phyloP scores from a whole-genome alignment of 495 filamentous ascomycete genomes.

The Tuber calosporum region DNA sequence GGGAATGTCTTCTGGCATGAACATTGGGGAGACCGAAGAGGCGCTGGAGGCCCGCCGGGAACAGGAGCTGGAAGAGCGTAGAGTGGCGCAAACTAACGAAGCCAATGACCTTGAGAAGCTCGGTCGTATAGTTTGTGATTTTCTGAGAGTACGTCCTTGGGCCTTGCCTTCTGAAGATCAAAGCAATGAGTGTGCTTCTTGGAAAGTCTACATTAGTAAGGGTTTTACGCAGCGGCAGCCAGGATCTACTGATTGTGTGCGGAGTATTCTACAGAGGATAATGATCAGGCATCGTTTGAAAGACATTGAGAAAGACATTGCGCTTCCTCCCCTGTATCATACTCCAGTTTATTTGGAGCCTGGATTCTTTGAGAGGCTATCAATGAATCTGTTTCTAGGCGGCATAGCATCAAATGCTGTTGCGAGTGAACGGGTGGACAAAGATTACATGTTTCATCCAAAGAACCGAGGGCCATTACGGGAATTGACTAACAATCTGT shows the following conservation, averaged over 20 bases:
- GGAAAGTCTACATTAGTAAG: constrained; percentile 69
- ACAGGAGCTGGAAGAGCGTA: constrained; percentile 31
- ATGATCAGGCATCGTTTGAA: constrained; percentile 72
- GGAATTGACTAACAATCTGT: constrained; percentile 65
- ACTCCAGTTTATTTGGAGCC: constrained; percentile 67
- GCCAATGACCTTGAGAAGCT: constrained; percentile 67
- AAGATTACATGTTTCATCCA: constrained; percentile 82
- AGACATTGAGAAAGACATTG: constrained; percentile 58
- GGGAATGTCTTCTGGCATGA: constrained; percentile 61
- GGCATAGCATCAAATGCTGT: constrained; percentile 77
- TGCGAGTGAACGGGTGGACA: constrained; percentile 74
- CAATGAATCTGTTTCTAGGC: constrained; percentile 75
- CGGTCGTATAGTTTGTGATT: constrained; percentile 61
- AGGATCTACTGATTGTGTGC: constrained; percentile 57
- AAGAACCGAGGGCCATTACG: constrained; percentile 58
- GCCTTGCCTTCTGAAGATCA: constrained; percentile 23
- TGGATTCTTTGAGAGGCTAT: constrained; percentile 73
- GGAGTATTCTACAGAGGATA: constrained; percentile 61
- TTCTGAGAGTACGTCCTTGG: constrained; percentile 74
- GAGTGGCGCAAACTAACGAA: constrained; percentile 49
- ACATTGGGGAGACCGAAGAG: constrained; percentile 46
- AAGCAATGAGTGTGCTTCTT: constrained; percentile 52
- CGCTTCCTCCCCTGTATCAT: constrained; percentile 61
- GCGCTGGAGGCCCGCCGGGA: constrained; percentile 6
- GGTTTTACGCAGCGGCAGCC: constrained; percentile 51